Evolutionary conservation across 2,329 filamentous ascomycete genomes (phyloP).

Genomic region (Colletotrichum tabaci): DNA sequence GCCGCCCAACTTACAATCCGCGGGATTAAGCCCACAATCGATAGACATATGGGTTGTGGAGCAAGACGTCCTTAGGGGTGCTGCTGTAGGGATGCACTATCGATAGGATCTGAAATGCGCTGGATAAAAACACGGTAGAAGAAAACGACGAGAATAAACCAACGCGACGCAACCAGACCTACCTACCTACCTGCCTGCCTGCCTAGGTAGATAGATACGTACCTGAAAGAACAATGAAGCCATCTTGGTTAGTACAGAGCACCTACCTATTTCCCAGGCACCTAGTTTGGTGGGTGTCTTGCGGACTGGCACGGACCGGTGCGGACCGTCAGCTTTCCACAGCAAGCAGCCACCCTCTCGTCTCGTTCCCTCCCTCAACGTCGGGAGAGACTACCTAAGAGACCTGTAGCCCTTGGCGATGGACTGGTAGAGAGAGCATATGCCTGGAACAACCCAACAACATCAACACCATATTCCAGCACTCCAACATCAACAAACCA

Average conservation of each 20-base stretch:
- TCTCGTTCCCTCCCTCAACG: too few species aligned
- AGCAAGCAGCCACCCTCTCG: too few species aligned
- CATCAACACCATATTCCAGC: background rate
- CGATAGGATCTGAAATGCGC: background rate
- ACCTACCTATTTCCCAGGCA: too few species aligned
- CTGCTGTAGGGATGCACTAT: background rate
- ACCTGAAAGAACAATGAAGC: too few species aligned
- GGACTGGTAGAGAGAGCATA: background rate
- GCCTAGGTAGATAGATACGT: too few species aligned
- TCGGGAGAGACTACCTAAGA: too few species aligned
- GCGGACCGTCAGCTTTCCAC: too few species aligned
- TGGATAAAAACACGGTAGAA: background rate
- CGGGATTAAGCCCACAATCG: background rate
- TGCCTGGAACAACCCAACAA: background rate
- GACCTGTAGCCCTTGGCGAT: too few species aligned
- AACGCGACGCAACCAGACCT: background rate
- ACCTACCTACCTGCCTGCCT: background rate
- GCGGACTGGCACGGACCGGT: too few species aligned
- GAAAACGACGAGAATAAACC: background rate
- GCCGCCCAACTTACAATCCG: background rate
- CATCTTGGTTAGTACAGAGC: too few species aligned
- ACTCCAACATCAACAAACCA: background rate
- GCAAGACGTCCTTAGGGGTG: background rate
- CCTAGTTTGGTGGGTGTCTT: too few species aligned
- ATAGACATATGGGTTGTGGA: background rate